Evolutionary conservation across 495 filamentous ascomycete species (phyloP).

Genomic region (Polyplosphaeria fusca): DNA sequence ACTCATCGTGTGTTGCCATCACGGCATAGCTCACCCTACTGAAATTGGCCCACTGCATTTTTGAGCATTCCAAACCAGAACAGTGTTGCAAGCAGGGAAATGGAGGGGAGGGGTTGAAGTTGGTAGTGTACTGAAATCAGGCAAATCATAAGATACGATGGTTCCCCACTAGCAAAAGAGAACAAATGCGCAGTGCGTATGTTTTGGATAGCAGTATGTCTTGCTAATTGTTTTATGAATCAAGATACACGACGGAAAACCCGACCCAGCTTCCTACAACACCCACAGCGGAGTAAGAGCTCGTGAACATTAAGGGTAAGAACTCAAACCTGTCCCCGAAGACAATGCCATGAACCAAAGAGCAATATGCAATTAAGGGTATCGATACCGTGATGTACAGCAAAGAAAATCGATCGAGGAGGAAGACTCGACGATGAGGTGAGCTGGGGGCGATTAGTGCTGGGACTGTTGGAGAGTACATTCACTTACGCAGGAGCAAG

Average conservation of each 20-base stretch:
- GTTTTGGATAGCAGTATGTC: no score
- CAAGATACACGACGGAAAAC: slow-evolving; percentile 88
- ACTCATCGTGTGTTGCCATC: no score
- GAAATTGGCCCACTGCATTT: no score
- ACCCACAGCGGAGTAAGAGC: slow-evolving; percentile 90
- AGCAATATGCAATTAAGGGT: slow-evolving; percentile 85
- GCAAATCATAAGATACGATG: no score
- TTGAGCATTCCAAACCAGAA: no score
- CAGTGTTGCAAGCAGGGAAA: no score
- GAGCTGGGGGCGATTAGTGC: slow-evolving; percentile 42
- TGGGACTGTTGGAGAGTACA: not conserved
- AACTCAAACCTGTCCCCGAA: slow-evolving; percentile 87
- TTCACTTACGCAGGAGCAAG: slow-evolving; percentile 67
- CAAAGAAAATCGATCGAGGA: slow-evolving; percentile 86
- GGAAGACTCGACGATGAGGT: slow-evolving; percentile 68
- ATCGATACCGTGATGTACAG: slow-evolving; percentile 84
- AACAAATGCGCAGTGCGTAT: no score
- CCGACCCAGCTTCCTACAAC: slow-evolving; percentile 96
- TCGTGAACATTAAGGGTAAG: slow-evolving; percentile 93
- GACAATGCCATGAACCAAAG: slow-evolving; percentile 72
- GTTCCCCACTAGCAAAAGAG: no score
- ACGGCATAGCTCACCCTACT: no score
- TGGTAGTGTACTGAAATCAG: no score
- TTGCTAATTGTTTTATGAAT: slow-evolving; percentile 13
- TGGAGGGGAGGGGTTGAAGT: no score